A percentile compares a stretch with the other conserved stretches of the same genome.
phyloP scores from a whole-genome alignment of 768 basidiomycete species.

The Multifurca ochricompacta region DNA sequence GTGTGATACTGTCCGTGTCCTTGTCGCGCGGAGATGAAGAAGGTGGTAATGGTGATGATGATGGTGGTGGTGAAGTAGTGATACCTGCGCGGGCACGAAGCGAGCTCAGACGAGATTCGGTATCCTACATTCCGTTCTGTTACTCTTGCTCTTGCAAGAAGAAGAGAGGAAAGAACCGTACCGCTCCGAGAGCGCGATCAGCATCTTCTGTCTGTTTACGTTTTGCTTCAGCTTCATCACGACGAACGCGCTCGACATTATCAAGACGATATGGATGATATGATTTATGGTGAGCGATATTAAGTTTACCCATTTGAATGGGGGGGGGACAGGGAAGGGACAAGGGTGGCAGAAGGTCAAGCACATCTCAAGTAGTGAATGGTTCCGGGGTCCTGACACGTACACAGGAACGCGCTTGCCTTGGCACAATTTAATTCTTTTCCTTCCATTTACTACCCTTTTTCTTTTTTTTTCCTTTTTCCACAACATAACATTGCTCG shows the following conservation, averaged over 20 bases:
- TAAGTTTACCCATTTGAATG: conserved; percentile 71
- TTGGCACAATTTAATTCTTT: not conserved
- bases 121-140: conserved; percentile 42
- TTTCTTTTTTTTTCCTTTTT: conserved; percentile 51
- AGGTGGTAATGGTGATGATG: too few relatives aligned
- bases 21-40: not conserved
- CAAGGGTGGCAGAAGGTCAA: conserved; percentile 4
- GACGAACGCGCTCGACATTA: conserved; percentile 74
- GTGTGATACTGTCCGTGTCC: conserved; percentile 23
- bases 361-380: fast-evolving
- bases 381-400: conserved; percentile 10
- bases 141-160: not conserved
- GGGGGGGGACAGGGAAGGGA: not conserved
- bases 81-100: conserved; percentile 56
- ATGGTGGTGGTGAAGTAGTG: conserved; percentile 4
- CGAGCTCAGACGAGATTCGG: conserved; percentile 66
- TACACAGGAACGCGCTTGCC: not conserved
- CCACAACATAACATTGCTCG: too few relatives aligned
- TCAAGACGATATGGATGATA: conserved; percentile 82
- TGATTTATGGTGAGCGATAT: conserved; percentile 87
- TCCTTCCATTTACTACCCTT: not conserved
- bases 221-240: conserved; percentile 74
- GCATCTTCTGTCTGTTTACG: conserved; percentile 61
- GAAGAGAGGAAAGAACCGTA: conserved; percentile 30
- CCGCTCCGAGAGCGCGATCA: conserved; percentile 63